A percentile compares a stretch with the other conserved stretches of the same genome.
Conservation (phyloP, 2,329 filamentous ascomycete genomes). For the Diplodia corticola region DNA sequence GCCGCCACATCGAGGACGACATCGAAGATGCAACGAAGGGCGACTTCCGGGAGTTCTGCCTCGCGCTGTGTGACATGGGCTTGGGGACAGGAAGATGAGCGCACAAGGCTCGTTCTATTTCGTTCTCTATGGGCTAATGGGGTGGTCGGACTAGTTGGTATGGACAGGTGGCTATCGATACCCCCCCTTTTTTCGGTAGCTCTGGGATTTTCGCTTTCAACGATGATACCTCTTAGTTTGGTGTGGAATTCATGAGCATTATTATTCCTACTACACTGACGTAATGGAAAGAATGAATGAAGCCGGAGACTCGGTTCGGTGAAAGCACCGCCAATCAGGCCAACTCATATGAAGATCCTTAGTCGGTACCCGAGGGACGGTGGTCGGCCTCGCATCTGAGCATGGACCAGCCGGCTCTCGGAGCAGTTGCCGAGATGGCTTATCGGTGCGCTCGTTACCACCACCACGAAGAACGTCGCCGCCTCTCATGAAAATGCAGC, state of each 20-base stretch:
- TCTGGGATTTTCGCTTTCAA: conserved; percentile 10
- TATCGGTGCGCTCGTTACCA: neutral
- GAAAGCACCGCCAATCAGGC: neutral
- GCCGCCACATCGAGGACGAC: conserved; percentile 70
- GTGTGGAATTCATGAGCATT: neutral
- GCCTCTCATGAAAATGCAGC: neutral
- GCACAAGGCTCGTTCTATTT: neutral
- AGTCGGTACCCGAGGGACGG: neutral
- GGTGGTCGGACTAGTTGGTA: neutral
- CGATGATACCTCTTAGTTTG: conserved; percentile 9
- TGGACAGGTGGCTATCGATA: conserved; percentile 17
- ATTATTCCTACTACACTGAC: neutral
- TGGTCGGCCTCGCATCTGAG: neutral
- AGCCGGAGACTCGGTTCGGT: neutral
- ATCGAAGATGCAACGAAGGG: conserved; percentile 74
- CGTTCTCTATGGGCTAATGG: neutral
- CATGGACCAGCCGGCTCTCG: neutral
- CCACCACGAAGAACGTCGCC: neutral
- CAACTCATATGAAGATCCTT: neutral
- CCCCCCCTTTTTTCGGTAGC: conserved; percentile 19
- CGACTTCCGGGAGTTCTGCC: conserved; percentile 76
- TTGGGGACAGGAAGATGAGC: neutral
- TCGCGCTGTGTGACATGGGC: conserved; percentile 54
- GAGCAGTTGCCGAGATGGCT: neutral
- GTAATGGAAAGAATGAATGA: neutral